Evolutionary conservation across 768 basidiomycete species (phyloP).

Genomic region (Leccinum barrowsii): DNA sequence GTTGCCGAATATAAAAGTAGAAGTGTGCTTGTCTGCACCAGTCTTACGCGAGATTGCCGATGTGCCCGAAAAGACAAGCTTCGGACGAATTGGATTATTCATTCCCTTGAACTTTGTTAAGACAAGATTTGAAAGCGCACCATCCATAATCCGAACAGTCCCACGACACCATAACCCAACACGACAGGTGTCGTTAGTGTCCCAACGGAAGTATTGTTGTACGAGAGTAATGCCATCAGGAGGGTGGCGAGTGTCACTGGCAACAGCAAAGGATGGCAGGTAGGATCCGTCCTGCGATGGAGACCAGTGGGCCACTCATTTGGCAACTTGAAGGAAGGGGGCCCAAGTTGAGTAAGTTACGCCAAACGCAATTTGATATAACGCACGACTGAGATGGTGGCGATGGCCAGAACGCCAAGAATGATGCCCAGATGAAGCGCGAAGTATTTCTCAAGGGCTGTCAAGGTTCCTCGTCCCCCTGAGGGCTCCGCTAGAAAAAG

Average conservation of each 20-base stretch:
- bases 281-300: constrained; percentile 24
- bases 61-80: constrained; percentile 63
- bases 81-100: constrained; percentile 13
- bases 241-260: constrained; percentile 54
- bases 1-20: constrained; percentile 77
- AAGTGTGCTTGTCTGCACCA: constrained; percentile 80
- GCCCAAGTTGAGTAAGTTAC: constrained; percentile 1
- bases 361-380: constrained; percentile 1
- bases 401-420: constrained; percentile 50
- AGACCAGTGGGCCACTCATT: constrained; percentile 34
- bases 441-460: constrained; percentile 67
- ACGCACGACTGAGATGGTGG: constrained; percentile 56
- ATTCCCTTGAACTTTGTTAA: constrained; percentile 9
- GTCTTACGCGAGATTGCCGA: constrained; percentile 62
- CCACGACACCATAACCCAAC: constrained; percentile 47
- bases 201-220: constrained; percentile 57
- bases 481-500: constrained; percentile 60
- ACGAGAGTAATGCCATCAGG: constrained; percentile 60
- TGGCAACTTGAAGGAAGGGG: constrained; percentile 38
- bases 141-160: constrained; percentile 69
- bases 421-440: constrained; percentile 63
- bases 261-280: constrained; percentile 59
- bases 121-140: constrained; percentile 40
- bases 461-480: constrained; percentile 43
- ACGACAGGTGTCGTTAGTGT: constrained; percentile 52